These are phyloP conservation scores for Sporothrix curviconia DNA, from an alignment of 2,329 filamentous ascomycete genomes.

Conservation along the genomic window DNA sequence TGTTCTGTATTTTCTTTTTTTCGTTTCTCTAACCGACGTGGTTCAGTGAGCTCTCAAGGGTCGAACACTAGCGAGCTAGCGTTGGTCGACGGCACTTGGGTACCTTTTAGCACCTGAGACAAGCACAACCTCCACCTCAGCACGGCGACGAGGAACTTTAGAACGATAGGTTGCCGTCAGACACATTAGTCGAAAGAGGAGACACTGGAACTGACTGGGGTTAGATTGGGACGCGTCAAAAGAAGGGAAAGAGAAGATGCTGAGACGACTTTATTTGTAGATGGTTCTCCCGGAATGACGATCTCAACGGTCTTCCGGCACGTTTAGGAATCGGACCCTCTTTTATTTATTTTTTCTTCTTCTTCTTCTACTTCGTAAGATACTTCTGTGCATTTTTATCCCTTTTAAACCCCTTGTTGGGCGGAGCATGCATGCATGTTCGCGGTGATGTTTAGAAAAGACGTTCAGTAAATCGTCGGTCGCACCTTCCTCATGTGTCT, in stretches of 20 bases:
- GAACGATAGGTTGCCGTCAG: not conserved
- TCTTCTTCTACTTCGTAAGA: no score
- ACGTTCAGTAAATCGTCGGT: not conserved
- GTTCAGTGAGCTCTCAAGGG: slow-evolving; percentile 1
- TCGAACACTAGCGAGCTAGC: not conserved
- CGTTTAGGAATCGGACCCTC: not conserved
- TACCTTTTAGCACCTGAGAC: not conserved
- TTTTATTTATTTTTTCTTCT: not conserved
- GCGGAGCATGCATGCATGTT: no score
- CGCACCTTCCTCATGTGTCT: not conserved
- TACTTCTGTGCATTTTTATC: no score
- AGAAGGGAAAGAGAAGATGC: no score
- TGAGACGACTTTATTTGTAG: no score
- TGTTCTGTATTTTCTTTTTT: not conserved
- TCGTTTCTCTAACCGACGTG: slow-evolving; percentile 5
- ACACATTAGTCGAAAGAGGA: not conserved
- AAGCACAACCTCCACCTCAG: not conserved
- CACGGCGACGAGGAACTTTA: not conserved
- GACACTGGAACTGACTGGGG: not conserved
- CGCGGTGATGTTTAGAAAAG: no score
- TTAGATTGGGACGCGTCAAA: not conserved
- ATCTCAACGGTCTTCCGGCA: not conserved
- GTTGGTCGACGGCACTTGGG: slow-evolving; percentile 8
- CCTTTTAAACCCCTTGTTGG: no score
- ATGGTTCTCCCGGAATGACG: no score